A percentile compares a stretch with the other conserved stretches of the same genome.
Evolutionary conservation across 169 alveolate genomes (phyloP).

Genomic region (Perkinsus olseni): DNA sequence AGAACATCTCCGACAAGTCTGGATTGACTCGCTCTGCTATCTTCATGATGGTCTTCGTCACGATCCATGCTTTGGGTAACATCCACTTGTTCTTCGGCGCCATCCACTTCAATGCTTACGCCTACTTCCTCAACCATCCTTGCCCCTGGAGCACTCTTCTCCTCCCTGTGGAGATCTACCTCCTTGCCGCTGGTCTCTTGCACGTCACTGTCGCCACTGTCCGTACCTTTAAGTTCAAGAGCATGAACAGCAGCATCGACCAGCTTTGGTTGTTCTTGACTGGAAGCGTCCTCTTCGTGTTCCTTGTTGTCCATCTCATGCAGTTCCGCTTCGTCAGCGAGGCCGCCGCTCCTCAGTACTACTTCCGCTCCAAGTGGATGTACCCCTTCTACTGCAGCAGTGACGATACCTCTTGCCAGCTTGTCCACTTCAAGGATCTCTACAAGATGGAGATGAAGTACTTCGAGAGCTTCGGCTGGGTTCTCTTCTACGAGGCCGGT

Average conservation of each 20-base stretch:
- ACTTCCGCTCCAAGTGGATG: background rate
- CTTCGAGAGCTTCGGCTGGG: conserved; percentile 12
- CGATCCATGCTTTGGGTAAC: conserved; percentile 32
- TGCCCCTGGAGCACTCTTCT: background rate
- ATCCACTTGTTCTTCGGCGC: conserved; percentile 28
- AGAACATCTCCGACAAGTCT: conserved; percentile 25
- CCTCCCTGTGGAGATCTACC: conserved; percentile 11
- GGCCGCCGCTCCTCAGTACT: background rate
- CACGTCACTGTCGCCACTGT: conserved; percentile 22
- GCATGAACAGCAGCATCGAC: conserved; percentile 10
- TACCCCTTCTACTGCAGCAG: background rate
- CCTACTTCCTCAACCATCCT: background rate
- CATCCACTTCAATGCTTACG: background rate
- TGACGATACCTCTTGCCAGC: background rate
- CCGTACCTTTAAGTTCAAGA: conserved; percentile 27
- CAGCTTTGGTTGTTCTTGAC: conserved; percentile 11
- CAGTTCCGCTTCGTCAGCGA: conserved; percentile 21
- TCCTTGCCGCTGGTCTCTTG: conserved; percentile 11
- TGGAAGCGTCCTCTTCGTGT: conserved; percentile 16
- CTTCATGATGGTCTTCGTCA: conserved; percentile 29
- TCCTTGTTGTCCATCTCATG: conserved; percentile 22
- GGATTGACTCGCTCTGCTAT: conserved; percentile 37
- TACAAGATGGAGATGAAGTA: conserved; percentile 16
- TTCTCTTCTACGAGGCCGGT: conserved; percentile 1
- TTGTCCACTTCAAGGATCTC: conserved; percentile 16